Evolutionary conservation across 139 green algal genomes (phyloP), one percentile per base, ranked within the genome.

Genomic region (Closterium sp.): DNA sequence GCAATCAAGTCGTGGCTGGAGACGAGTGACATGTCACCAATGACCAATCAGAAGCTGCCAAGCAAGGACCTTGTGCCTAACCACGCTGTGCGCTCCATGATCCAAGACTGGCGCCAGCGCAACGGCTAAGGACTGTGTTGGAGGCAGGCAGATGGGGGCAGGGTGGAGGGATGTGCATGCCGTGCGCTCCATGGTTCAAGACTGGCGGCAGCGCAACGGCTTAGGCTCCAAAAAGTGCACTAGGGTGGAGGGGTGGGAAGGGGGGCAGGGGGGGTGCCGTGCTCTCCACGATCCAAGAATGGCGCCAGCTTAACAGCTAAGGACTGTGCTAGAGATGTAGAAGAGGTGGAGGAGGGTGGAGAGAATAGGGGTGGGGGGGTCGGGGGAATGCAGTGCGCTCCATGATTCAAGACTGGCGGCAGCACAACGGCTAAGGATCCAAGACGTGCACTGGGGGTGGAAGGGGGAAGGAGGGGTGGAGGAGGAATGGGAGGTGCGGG

Each of bases 1-100:
- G 92, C 92, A 11, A 94, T 94, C 86, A n/a, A 42, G 27, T n/a
- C 34, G 70, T 94, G 92, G 92, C 89, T 94, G 24, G 42, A 29
- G 17, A 45, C 30, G 34, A 90, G 42, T 13, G 84, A 93, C 38
- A 90, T 31, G 88, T 94, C 92, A 3, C 92, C 92, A 0, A 94
- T 94, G 92, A 94, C 92, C 24, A 94, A 94, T 62, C 79, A 88
- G 31, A 34, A 30, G 70, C 92, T 94, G 17, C 70, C 89, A 3
- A 29, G 91, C 91, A 94, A 94, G 42, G 29, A 88, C 27, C 70
- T 94, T 21, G 32, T 94, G 11, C 88, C 91, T 4, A 94, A 94
- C 45, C 88, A 93, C 79, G 91, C 91, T 2, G 70, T 94, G 88
- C 88, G 89, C 28, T 93, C 88, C 45, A 70, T 94, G n/a, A 94